phyloP scores from a whole-genome alignment of 345 rosid genomes.

The Acer campestre region DNA sequence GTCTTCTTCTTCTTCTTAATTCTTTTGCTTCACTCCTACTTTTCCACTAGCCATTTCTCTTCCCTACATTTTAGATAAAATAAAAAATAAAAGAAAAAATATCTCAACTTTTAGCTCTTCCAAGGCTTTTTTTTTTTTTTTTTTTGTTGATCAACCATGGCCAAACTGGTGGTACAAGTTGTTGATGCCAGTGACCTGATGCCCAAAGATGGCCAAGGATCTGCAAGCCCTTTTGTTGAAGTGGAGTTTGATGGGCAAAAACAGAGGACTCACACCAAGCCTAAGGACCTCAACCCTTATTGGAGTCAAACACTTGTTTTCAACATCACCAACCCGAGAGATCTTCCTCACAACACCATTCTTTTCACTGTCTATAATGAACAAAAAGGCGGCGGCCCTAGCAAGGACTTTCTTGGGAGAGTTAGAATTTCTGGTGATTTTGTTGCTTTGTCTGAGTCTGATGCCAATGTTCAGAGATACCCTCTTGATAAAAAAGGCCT shows the following conservation, averaged over 20 bases:
- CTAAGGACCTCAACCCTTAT: slow-evolving; percentile 64
- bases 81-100: neutral
- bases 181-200: slow-evolving; percentile 73
- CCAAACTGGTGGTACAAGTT: slow-evolving; percentile 71
- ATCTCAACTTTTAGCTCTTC: neutral
- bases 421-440: slow-evolving; percentile 69
- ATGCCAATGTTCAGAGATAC: slow-evolving; percentile 60
- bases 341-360: slow-evolving; percentile 50
- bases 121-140: neutral
- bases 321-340: slow-evolving; percentile 37
- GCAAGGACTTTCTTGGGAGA: slow-evolving; percentile 73
- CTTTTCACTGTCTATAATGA: slow-evolving; percentile 64
- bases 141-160: slow-evolving; percentile 51
- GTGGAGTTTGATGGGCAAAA: slow-evolving; percentile 59
- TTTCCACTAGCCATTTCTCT: slow-evolving; percentile 18
- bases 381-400: slow-evolving; percentile 41
- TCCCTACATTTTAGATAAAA: slow-evolving; percentile 8
- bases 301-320: slow-evolving; percentile 81
- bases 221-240: slow-evolving; percentile 74
- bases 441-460: slow-evolving; percentile 62
- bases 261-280: slow-evolving; percentile 65
- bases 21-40: slow-evolving; percentile 14
- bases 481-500: slow-evolving; percentile 84
- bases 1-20: slow-evolving; percentile 20
- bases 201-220: slow-evolving; percentile 86